Base-by-base conservation (phyloP, 805 yeast genomes). In the Yamadazyma laniorum region DNA sequence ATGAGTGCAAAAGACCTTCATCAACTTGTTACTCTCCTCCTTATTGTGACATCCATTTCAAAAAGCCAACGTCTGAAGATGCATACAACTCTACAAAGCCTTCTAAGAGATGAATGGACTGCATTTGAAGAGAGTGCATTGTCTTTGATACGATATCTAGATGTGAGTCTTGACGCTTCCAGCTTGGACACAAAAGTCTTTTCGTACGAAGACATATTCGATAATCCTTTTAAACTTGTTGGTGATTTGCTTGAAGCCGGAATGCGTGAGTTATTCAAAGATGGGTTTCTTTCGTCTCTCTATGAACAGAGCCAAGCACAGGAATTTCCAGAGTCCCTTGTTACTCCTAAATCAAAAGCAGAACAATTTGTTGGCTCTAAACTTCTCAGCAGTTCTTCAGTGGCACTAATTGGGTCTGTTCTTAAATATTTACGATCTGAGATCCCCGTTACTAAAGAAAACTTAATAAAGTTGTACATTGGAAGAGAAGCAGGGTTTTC, bases 401-500 rank as follows among this genome's bases (percentile, higher is more conserved):
- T 74, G 4, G 49, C 79, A 0, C 59, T 63, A 29, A 37, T 75
- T 15, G 55, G 72, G 1, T 53, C 67, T 1, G 47, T 67, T 9
- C 39, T 72, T 5, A 43, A 44, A 9, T 40, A 35, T 13, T 16
- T 48, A 1, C 48, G 50, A 5, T 44, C 56, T 1, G 65, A 66
- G 1, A 51, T 58, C 1, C 72, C 65, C 19, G 46, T 75, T 3
- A 61, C 77, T 0, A 65, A 63, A 16, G 62, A 74, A 3, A 71
- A 75, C 29, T 53, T 85, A 37, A 67, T 77, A 30, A 79, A 77
- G 48, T 70, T 90, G 8, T 90, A 82, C 50, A 67, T 73, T 6
- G 96, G 95, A 0, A 65, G 87, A 7, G 82, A 77, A 33, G 69
- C 80, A 2, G 98, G 98, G 2, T 91, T 85, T 56, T 86, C 96